phyloP scores from a whole-genome alignment of 371 early-diverging fungal species.

The Sanchytrium tribonematis region DNA sequence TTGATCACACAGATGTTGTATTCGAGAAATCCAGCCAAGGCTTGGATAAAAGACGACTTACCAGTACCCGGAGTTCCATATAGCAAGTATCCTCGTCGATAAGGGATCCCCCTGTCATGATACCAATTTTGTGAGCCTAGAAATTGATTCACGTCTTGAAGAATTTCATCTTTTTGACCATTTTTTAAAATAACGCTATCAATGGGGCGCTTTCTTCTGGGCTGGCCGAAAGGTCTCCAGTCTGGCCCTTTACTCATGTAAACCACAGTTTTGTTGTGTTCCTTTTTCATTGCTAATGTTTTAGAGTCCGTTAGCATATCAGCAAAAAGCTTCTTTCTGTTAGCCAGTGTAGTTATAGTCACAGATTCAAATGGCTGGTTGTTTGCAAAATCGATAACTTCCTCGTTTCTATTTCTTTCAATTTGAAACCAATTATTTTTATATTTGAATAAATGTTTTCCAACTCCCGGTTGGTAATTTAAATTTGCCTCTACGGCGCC shows the following conservation, averaged over 20 bases:
- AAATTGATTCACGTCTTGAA: constrained; percentile 57
- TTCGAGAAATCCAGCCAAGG: constrained; percentile 81
- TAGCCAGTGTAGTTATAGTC: constrained; percentile 55
- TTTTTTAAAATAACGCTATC: constrained; percentile 55
- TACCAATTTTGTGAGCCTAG: constrained; percentile 75
- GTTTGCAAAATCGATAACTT: constrained; percentile 60
- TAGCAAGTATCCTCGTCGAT: constrained; percentile 82
- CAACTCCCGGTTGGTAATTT: constrained; percentile 67
- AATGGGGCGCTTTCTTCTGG: constrained; percentile 49
- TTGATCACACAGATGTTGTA: constrained; percentile 92
- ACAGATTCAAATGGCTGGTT: constrained; percentile 75
- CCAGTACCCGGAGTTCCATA: constrained; percentile 98
- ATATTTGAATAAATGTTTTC: constrained; percentile 59
- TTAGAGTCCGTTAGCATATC: constrained; percentile 54
- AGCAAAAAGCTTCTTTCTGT: constrained; percentile 42
- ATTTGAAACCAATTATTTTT: constrained; percentile 51
- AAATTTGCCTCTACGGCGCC: constrained; percentile 56
- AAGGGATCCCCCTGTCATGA: constrained; percentile 62
- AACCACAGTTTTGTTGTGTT: constrained; percentile 76
- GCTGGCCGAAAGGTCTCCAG: constrained; percentile 87
- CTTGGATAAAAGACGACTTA: constrained; percentile 90
- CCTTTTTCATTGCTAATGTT: constrained; percentile 42
- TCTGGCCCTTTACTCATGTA: constrained; percentile 81
- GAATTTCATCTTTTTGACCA: constrained; percentile 39
- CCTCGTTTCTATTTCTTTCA: constrained; percentile 26